These are phyloP conservation scores for Annulohypoxylon truncatum DNA, from an alignment of 2,329 filamentous ascomycete genomes.

Conservation along the genomic window DNA sequence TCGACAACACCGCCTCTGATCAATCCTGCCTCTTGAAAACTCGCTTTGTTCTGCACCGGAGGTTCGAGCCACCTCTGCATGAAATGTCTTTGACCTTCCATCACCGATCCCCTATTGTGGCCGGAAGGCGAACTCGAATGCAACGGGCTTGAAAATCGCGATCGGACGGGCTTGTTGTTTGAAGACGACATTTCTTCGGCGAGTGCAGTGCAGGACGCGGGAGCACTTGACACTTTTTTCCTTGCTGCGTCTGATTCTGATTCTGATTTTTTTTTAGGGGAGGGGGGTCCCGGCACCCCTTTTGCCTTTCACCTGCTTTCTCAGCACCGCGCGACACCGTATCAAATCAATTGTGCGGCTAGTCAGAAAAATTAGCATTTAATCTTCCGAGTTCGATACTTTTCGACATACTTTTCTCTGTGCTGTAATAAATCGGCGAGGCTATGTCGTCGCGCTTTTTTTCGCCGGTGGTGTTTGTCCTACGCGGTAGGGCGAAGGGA, in stretches of 20 bases:
- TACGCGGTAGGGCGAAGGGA: constrained; percentile 41
- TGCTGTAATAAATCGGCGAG: neutral
- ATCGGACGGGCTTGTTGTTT: constrained; percentile 53
- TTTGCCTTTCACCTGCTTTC: constrained; percentile 36
- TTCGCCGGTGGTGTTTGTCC: constrained; percentile 36
- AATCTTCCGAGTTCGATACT: neutral
- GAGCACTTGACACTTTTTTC: constrained; percentile 3
- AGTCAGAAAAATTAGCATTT: constrained; percentile 36
- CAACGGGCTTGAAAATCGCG: constrained; percentile 67
- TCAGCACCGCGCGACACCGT: constrained; percentile 41
- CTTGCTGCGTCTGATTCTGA: constrained; percentile 17
- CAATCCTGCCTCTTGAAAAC: constrained; percentile 82
- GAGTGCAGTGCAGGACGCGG: neutral
- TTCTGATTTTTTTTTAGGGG: constrained; percentile 38
- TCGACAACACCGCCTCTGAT: constrained; percentile 80
- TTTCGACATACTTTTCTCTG: constrained; percentile 3
- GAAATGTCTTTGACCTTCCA: constrained; percentile 58
- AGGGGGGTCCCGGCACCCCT: constrained; percentile 43
- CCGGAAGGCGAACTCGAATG: constrained; percentile 52
- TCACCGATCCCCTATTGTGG: constrained; percentile 42
- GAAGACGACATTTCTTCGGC: constrained; percentile 46
- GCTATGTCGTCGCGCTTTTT: constrained; percentile 36
- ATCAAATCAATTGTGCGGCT: constrained; percentile 39
- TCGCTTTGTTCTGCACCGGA: constrained; percentile 70
- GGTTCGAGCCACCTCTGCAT: constrained; percentile 71